phyloP scores from a whole-genome alignment of 2,329 filamentous ascomycete species.

The Coleophoma cylindrospora region DNA sequence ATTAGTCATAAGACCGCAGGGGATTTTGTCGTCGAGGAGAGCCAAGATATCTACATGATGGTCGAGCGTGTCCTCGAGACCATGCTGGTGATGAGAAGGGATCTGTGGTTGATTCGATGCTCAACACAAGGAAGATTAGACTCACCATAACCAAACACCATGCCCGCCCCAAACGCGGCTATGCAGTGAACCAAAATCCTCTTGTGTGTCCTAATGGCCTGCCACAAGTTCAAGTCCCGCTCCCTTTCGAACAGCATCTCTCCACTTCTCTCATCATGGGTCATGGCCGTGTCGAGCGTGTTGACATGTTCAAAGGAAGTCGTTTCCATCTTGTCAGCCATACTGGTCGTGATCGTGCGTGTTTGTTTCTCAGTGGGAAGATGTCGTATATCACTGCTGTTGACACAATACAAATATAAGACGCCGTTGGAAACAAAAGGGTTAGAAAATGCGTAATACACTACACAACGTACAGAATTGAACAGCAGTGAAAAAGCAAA shows the following conservation, averaged over 20 bases:
- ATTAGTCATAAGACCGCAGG: no score
- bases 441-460: not conserved
- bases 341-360: not conserved
- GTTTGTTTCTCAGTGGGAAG: not conserved
- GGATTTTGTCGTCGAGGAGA: no score
- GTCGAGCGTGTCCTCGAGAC: not conserved
- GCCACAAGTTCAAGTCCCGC: not conserved
- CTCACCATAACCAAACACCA: conserved; percentile 1
- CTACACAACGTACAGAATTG: not conserved
- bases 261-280: not conserved
- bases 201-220: not conserved
- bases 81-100: not conserved
- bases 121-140: no score
- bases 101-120: no score
- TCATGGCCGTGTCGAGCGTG: not conserved
- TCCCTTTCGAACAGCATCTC: not conserved
- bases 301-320: not conserved
- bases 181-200: not conserved
- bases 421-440: not conserved
- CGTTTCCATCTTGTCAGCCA: not conserved
- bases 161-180: not conserved
- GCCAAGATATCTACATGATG: not conserved
- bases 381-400: no score
- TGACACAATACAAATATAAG: not conserved
- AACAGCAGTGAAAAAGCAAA: not conserved